Base-by-base conservation (phyloP, 495 filamentous ascomycete species). In the Immersiella caudata region DNA sequence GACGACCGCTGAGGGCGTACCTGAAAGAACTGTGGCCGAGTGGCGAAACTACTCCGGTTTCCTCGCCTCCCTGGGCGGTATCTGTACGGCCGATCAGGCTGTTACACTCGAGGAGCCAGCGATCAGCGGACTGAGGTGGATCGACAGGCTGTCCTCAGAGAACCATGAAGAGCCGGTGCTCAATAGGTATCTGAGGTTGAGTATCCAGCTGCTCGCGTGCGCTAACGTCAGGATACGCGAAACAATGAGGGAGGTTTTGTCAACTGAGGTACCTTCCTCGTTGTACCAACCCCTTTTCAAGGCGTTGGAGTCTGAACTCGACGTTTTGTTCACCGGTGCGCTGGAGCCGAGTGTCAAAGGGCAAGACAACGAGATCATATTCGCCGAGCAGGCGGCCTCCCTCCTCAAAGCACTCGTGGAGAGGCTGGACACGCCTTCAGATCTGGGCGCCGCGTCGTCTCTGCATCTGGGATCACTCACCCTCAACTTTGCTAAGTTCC, bases 11-110 rank as follows among this genome's bases (percentile, higher is more conserved):
- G 83, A 85, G 9, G 76, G 70, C n/a, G 73, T 86, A 7, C 80
- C 85, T 16, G 87, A 89, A 63, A 78, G 76, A 52, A 72, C 77
- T 22, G 80, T 89, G 25, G 82, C 83, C 11, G 87, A 89, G 69
- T 90, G 87, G 87, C 82, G 87, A 33, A 90, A 90, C 68, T 85
- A 86, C 63, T 88, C 86, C 4, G 87, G 87, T 5, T 89, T 90
- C 71, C 81, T 90, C 18, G 87, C 87, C 21, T 88, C 87, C 2
- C 78, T 90, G 36, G 87, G 86, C n/a, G 87, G 87, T 5, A 82
- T 84, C 60, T 90, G 87, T 72, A 87, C 87, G n/a, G 85, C 87
- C 5, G 84, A 87, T 64, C 82, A 86, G 69, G 79, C 82, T 62
- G 69, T 79, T 60, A 72, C 79, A 36, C 71, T 81, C 16, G 87